Evolutionary conservation across 2,329 filamentous ascomycete genomes (phyloP), one percentile per base, ranked within the genome.

Genomic region (Epichloe brachyelytri): DNA sequence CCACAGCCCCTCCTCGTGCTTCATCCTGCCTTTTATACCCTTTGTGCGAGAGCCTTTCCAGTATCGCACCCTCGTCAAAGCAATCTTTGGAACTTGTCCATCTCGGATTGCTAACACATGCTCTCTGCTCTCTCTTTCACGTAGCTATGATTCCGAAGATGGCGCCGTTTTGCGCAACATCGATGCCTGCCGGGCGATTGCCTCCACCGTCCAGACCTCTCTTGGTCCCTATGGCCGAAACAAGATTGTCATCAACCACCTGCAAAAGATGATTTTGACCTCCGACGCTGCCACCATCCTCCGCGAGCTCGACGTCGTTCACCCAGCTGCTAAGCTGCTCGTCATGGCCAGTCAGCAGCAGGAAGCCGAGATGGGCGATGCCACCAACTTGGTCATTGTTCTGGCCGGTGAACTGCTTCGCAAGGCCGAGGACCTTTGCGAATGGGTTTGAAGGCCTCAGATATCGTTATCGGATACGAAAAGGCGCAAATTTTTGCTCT

Each of bases 301-400:
- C 61, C 85, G 89, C 64, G 94, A 98, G 74, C 82, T 98, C 68
- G 93, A 98, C 65, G 93, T 98, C 56, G 90, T 98, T 51, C 93
- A 98, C 74, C 93, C 94, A 56, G 93, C 93, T 52, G 94, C 93
- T 48, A 98, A 98, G 75, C 78, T 98, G 57, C 76, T 98, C 50
- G 93, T 98, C 61, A 98, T 98, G 94, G 91, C 93, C 55, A 91
- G 86, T 68, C 93, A 98, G 71, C 93, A 98, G 74, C 94, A 98
- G 72, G 94, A 98, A 70, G 83, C 90, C 41, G 93, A 98, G 80
- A 95, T 98, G 88, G 93, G 93, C 53, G 94, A 98, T 72, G 93
- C 88, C 51, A 98, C 93, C 53, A 98, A 98, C 71, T 73, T 98
- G 68, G 93, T 98, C 62, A 97, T 98, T 64, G 79, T 98, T 50